A percentile compares a stretch with the other conserved stretches of the same genome.
phyloP scores from a whole-genome alignment of 1,139 yeast genomes.

The Yamadazyma buinensis region DNA sequence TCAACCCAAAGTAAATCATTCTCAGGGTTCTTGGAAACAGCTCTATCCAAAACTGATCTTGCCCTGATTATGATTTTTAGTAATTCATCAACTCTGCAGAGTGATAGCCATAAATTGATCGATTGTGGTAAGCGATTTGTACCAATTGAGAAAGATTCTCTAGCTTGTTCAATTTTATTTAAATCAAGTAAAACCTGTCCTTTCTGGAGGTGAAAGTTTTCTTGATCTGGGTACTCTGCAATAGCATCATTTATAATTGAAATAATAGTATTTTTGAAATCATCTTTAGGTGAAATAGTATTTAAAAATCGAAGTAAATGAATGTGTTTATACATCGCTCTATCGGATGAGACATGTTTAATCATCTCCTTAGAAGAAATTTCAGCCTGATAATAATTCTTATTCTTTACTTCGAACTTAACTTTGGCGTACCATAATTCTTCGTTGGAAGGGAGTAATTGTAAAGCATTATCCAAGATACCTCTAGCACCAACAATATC shows the following conservation, averaged over 20 bases:
- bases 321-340: slow-evolving; percentile 65
- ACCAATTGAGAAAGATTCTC: slow-evolving; percentile 48
- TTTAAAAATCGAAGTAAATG: slow-evolving; percentile 44
- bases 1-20: slow-evolving; percentile 55
- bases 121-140: slow-evolving; percentile 43
- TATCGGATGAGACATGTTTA: slow-evolving; percentile 30
- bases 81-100: slow-evolving; percentile 49
- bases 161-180: slow-evolving; percentile 34
- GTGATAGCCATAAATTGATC: slow-evolving; percentile 51
- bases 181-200: slow-evolving; percentile 45
- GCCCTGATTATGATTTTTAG: slow-evolving; percentile 52
- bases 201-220: slow-evolving; percentile 55
- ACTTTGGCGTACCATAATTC: slow-evolving; percentile 70
- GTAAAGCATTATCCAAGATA: slow-evolving; percentile 48
- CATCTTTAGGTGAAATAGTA: slow-evolving; percentile 1
- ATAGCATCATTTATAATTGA: slow-evolving; percentile 43
- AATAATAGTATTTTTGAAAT: slow-evolving; percentile 28
- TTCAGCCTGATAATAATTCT: slow-evolving; percentile 36
- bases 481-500: slow-evolving; percentile 51
- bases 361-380: slow-evolving; percentile 41
- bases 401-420: slow-evolving; percentile 52
- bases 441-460: slow-evolving; percentile 38
- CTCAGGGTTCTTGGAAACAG: slow-evolving; percentile 49
- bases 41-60: slow-evolving; percentile 70
- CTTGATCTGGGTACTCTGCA: slow-evolving; percentile 38